Base-by-base conservation (phyloP, 2,329 filamentous ascomycete species). In the Aureobasidium mangrovei region DNA sequence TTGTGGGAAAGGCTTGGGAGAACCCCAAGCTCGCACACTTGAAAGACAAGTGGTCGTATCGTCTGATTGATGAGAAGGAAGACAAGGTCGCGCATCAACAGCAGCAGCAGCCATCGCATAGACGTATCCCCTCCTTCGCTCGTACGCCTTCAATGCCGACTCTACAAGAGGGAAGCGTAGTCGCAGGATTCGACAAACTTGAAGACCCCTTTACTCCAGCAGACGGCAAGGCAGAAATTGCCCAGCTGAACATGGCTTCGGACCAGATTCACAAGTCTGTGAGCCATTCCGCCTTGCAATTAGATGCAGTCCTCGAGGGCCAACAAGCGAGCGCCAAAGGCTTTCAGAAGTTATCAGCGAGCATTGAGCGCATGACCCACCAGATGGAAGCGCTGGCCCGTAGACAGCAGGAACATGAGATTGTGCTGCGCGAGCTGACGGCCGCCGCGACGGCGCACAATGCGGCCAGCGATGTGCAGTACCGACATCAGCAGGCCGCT, bases 11-110 rank as follows among this genome's bases (percentile, higher is more conserved):
- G 38, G 63, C 61, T 7, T 65, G 63, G 64, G 62, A 60, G 28
- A 63, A 65, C 41, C 58, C 59, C 1, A 54, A 56, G 5, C 63
- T 67, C 41, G 61, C 60, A 31, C 64, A 64, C 48, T 47, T 67
- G 36, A 63, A 63, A 49, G 59, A 59, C 31, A 66, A 64, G 56
- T 67, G 64, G 65, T 66, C 64, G 58, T 67, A 65, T 51, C 62
- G 61, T 40, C 53, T 56, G 33, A 63, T 64, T 18, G 61, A 63
- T 18, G 64, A 65, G 39, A 54, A 64, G 53, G 60, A 60, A 39
- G 46, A 49, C 28, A 53, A 65, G 47, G 39, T 35, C 3, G n/a
- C 32, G 18, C 28, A 33, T 27, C 35, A 51, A 29, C 9, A 43
- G 45, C 31, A 39, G 24, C 31, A 24, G 12, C n/a, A 27, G 1